A percentile compares a stretch with the other conserved stretches of the same genome.
phyloP scores from a whole-genome alignment of 202 grass and related monocot species.

The Hordeum pubiflorum region DNA sequence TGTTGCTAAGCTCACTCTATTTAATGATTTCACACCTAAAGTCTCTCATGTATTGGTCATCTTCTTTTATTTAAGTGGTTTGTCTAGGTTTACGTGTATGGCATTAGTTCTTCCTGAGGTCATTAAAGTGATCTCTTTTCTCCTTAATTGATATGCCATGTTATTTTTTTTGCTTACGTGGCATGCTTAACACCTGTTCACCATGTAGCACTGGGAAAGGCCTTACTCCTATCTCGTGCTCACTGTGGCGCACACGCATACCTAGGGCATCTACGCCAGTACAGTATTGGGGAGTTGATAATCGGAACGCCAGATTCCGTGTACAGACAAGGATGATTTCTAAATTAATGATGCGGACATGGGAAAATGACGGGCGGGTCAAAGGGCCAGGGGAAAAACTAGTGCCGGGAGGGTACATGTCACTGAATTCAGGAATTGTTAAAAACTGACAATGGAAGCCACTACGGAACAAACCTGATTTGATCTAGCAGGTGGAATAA shows the following conservation, averaged over 20 bases:
- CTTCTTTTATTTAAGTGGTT: no score
- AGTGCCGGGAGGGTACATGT: slow-evolving; percentile 15
- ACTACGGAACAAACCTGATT: slow-evolving; percentile 42
- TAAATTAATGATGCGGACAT: slow-evolving; percentile 39
- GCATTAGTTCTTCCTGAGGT: no score
- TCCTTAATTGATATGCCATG: no score
- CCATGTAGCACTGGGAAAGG: no score
- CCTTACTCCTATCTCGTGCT: not conserved
- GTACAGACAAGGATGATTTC: slow-evolving; percentile 30
- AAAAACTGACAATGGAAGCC: slow-evolving; percentile 37
- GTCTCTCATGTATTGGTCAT: no score
- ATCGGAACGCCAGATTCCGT: slow-evolving; percentile 34
- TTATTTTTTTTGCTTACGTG: no score
- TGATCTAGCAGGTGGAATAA: slow-evolving; percentile 28
- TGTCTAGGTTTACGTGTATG: no score
- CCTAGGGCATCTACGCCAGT: slow-evolving; percentile 28
- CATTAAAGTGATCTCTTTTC: no score
- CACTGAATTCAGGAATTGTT: slow-evolving; percentile 31
- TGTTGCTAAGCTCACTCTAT: no score
- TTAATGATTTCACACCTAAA: no score
- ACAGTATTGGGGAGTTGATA: slow-evolving; percentile 25
- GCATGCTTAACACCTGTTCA: no score
- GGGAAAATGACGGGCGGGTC: slow-evolving; percentile 31
- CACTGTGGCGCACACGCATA: slow-evolving; percentile 29
- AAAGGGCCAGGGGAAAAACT: slow-evolving; percentile 1